Evolutionary conservation across 257 asterid species (phyloP).

Genomic region (Rehmannia glutinosa): DNA sequence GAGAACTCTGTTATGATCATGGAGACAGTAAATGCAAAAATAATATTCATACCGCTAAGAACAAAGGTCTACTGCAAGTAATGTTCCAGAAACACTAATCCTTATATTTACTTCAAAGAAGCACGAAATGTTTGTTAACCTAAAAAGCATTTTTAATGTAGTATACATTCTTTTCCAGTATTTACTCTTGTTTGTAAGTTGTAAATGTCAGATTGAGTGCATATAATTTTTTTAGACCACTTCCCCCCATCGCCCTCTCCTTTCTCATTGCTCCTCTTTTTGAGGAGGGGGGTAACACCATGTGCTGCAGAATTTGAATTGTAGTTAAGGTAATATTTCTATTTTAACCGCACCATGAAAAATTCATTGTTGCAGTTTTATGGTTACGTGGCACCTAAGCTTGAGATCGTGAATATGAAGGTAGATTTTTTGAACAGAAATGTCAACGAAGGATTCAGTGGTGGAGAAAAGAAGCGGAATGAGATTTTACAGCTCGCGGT

Average conservation of each 20-base stretch:
- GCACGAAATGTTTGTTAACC: background rate
- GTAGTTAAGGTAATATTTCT: background rate
- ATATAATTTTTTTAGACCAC: background rate
- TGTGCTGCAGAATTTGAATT: background rate
- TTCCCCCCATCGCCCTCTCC: background rate
- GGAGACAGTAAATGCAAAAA: slow-evolving; percentile 4
- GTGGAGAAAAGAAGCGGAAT: slow-evolving; percentile 98
- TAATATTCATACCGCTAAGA: background rate
- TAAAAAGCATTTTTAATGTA: background rate
- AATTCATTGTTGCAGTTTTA: slow-evolving; percentile 65
- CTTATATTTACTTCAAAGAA: background rate
- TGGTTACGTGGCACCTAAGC: slow-evolving; percentile 82
- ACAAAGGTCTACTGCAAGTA: background rate
- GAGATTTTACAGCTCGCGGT: slow-evolving; percentile 98
- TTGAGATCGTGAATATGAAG: slow-evolving; percentile 88
- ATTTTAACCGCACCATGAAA: slow-evolving; percentile 2
- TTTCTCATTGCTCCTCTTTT: background rate
- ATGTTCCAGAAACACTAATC: background rate
- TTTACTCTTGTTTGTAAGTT: background rate
- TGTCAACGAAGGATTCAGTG: slow-evolving; percentile 98
- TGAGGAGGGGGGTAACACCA: background rate
- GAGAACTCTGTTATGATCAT: background rate
- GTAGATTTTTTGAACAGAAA: slow-evolving; percentile 81
- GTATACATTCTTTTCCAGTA: background rate
- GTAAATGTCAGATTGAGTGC: slow-evolving; percentile 6